These are phyloP conservation scores for Phialemoniopsis sp. DNA, from an alignment of 2,329 filamentous ascomycete genomes.

Conservation along the genomic window DNA sequence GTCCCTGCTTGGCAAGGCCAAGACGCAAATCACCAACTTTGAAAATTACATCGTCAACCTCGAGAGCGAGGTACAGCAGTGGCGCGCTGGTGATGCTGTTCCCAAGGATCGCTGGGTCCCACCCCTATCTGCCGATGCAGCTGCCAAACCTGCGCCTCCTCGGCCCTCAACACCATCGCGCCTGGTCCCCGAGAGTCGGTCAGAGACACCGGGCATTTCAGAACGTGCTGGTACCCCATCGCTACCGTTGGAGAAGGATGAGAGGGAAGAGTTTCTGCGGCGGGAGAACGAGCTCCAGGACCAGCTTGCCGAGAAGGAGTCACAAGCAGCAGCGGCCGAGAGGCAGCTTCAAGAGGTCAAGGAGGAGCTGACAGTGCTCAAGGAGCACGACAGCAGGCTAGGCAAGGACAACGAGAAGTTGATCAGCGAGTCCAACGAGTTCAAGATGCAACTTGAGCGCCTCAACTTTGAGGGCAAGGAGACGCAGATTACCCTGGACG, in stretches of 20 bases:
- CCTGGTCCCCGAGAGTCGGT: conserved; percentile 50
- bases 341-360: conserved; percentile 77
- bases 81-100: conserved; percentile 84
- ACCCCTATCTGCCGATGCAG: conserved; percentile 47
- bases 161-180: conserved; percentile 51
- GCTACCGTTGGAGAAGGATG: conserved; percentile 87
- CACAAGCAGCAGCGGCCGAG: conserved; percentile 72
- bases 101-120: conserved; percentile 86
- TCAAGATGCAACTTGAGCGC: conserved; percentile 96
- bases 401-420: conserved; percentile 89
- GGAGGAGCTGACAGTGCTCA: conserved; percentile 80
- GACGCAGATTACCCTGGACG: conserved; percentile 95
- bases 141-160: conserved; percentile 40
- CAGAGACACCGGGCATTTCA: conserved; percentile 62
- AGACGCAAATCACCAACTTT: conserved; percentile 83
- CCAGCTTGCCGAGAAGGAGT: conserved; percentile 90
- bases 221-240: conserved; percentile 86
- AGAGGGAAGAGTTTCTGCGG: conserved; percentile 90
- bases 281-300: conserved; percentile 97
- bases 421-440: conserved; percentile 80
- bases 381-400: conserved; percentile 78
- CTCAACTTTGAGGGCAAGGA: conserved; percentile 96
- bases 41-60: conserved; percentile 80
- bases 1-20: conserved; percentile 84
- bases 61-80: conserved; percentile 79